phyloP scores from a whole-genome alignment of 129 eudicot species.

The Calendula officinalis region DNA sequence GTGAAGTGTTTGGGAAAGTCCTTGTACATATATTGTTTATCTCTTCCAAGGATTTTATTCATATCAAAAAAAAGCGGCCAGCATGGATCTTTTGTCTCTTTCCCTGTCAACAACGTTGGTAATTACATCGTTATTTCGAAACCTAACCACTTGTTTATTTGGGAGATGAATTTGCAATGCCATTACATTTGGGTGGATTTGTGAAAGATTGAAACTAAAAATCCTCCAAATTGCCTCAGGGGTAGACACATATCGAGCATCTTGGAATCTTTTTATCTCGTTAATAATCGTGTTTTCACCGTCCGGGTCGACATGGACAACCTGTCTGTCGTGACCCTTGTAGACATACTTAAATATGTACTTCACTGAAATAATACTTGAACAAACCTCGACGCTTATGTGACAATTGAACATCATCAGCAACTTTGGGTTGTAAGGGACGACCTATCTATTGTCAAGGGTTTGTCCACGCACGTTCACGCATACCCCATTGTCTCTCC shows the following conservation, averaged over 20 bases:
- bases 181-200: background rate
- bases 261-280: background rate
- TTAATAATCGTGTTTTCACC: background rate
- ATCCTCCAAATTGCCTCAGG: background rate
- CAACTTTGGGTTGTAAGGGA: slow-evolving; percentile 28
- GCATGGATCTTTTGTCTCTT: background rate
- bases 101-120: background rate
- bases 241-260: background rate
- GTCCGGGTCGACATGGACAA: background rate
- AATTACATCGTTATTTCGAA: background rate
- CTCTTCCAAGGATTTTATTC: background rate
- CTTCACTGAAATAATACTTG: background rate
- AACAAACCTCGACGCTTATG: slow-evolving; percentile 23
- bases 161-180: background rate
- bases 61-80: background rate
- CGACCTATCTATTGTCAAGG: slow-evolving; percentile 27
- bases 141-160: background rate
- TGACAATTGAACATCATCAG: slow-evolving; percentile 26
- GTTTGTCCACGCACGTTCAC: background rate
- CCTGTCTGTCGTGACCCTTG: background rate
- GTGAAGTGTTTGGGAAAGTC: background rate
- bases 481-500: background rate
- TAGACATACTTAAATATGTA: background rate
- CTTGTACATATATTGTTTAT: background rate
- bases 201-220: background rate